Base-by-base conservation (phyloP, 495 filamentous ascomycete genomes). In the Thermothielavioides terrestris region DNA sequence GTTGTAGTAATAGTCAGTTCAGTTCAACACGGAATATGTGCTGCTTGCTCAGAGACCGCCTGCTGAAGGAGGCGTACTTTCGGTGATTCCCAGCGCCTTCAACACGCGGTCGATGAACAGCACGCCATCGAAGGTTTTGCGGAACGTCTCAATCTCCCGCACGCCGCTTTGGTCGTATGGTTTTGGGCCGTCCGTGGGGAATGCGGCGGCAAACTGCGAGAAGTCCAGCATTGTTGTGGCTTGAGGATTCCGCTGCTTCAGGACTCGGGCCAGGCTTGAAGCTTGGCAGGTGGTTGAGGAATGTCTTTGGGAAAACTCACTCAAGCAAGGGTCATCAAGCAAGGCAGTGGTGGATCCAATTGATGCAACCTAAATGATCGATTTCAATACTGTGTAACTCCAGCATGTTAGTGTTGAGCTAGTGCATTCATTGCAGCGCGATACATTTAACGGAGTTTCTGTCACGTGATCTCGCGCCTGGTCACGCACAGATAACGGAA, bases 81-180 rank as follows among this genome's bases (percentile, higher is more conserved):
- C 73, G 61, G 76, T 79, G 52, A 91, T 73, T 26, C 80, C 77
- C n/a, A 88, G 69, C n/a, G 82, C 69, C 44, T 76, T 78, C 37
- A 90, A 68, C 27, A 89, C 75, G 42, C 78, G 77, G 62, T 91
- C 86, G 55, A 88, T 80, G 62, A 89, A 89, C 35, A 89, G 74
- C 40, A 77, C 70, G 53, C 82, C 80, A 48, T 81, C 78, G 23
- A 89, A 68, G 17, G 63, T 66, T 36, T 78, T 78, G 47, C 85
- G 82, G 53, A 78, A 78, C 21, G 70, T 64, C 47, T 80, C 69
- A 53, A 89, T 85, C 20, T 74, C 70, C 12, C 81, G 69, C 53
- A 79, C 59, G 38, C 71, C 62, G 20, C 72, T 70, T 28, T 75
- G 71, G 58, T 80, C 77, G 62, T 86, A 85, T 11, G 75, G 75